Evolutionary conservation across 257 asterid species (phyloP), one percentile per base, ranked within the genome.

Genomic region (Ehretia macrophylla): DNA sequence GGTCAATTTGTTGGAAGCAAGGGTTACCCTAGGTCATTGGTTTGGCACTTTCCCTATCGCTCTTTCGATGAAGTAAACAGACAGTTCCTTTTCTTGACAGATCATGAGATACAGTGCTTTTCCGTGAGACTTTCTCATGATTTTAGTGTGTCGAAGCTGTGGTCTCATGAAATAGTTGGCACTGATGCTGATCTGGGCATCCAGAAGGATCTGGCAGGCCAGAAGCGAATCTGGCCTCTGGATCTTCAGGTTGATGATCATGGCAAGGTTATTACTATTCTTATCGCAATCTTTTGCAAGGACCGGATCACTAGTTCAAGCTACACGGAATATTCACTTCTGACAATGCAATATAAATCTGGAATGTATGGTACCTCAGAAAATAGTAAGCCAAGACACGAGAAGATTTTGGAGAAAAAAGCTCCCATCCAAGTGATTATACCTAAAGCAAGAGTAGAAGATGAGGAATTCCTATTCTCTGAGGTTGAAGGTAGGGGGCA

Each of bases 371-470:
- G 82, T 57, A 67, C 72, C 46, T 32, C 75, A 32, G 79, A 73
- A 44, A 32, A 20, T 58, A 42, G 59, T 11, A 74, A 74, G 70
- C 80, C 95, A 51, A 67, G 71, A 48, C 81, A 78, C 67, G 90
- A 79, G 64, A 78, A 72, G 48, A 66, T 91, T 69, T 76, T 88
- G 81, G 98, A 91, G 79, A 85, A 81, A 66, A 88, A 82, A 66
- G 90, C 92, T 47, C 88, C 93, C 19, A 75, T 78, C 77, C 96
- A 83, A 79, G 98, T 91, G 65, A 88, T 91, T 71, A 78, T 88
- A 72, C 96, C 96, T 58, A 91, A 91, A 85, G 98, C 95, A 66
- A 82, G 95, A 70, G 88, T 84, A 52, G 98, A 91, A 74, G 95
- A 77, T 40, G 96, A 91, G 70, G 95, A 91, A 38, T 75, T 79